Evolutionary conservation across 352 stramenopile genomes (phyloP), one percentile per base, ranked within the genome.

Genomic region (Phytopythium sindhum): DNA sequence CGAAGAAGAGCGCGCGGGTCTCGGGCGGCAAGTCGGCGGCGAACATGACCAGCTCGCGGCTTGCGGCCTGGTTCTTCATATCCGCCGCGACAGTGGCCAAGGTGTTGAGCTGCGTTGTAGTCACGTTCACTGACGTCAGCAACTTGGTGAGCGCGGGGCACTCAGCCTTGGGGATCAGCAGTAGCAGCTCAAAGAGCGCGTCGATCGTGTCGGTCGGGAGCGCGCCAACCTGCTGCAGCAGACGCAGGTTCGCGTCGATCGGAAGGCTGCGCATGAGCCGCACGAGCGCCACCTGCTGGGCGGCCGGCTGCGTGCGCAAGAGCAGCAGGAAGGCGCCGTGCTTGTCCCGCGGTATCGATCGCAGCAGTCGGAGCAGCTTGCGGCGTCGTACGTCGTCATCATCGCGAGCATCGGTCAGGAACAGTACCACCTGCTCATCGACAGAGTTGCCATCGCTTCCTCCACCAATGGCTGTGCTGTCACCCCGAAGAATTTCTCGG

Each of bases 41-140:
- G 55, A 89, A 89, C 29, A 80, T 84, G 15, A 86, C 72, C 19
- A 89, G 69, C 44, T 89, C 82, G 35, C 82, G 77, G 21, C 74
- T 89, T 11, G 78, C 83, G 2, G 82, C 82, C 53, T 91, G 80
- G 59, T 89, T 91, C 80, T 86, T 88, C 69, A 91, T 80, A 24
- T 80, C 79, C 11, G 76, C 75, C 0, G 78, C 77, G 31, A 91
- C 74, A 2, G 74, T 73, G 17, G 87, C 61, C 37, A 91, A 80
- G 2, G 63, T 53, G 31, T 80, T 45, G 7, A 89, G 62, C 29
- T 88, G 73, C 0, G 72, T 31, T 1, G 63, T 31, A 9, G 48
- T 77, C n/a, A 89, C 70, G 41, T 89, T 71, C 35, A 66, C 56
- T 2, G 75, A 88, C 0, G 80, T 75, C 44, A 89, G 67, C 28